Percentiles rank a stretch among this genome's conserved stretches.
phyloP scores from a whole-genome alignment of 805 yeast genomes.

The Torulaspora microellipsoides region DNA sequence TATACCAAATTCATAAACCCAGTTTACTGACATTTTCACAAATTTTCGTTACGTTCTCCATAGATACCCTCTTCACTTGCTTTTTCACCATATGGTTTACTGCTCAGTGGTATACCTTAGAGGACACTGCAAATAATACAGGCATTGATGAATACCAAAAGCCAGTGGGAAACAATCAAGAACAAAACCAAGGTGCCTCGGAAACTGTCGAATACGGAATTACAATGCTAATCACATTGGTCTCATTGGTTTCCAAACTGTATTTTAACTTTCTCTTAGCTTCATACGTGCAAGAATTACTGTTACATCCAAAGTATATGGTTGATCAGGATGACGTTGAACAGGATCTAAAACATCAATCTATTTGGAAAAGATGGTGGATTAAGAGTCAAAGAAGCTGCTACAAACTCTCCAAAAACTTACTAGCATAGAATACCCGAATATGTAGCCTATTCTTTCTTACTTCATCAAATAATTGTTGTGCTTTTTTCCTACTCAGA shows the following conservation, averaged over 20 bases:
- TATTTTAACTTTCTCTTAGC: conserved; percentile 58
- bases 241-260: conserved; percentile 45
- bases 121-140: conserved; percentile 29
- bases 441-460: no score
- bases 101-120: conserved; percentile 63
- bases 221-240: conserved; percentile 47
- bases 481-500: no score
- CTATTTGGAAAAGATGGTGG: conserved; percentile 28
- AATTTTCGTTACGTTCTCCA: conserved; percentile 54
- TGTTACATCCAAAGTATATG: conserved; percentile 43
- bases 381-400: conserved; percentile 31
- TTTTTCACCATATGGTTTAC: conserved; percentile 72
- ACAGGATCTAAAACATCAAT: conserved; percentile 34
- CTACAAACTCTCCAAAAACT: conserved; percentile 28
- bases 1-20: conserved; percentile 46
- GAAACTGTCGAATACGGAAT: conserved; percentile 53
- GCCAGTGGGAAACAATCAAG: conserved; percentile 9
- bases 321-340: conserved; percentile 38
- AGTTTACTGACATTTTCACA: conserved; percentile 58
- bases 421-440: conserved; percentile 9
- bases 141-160: conserved; percentile 2
- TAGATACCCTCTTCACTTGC: conserved; percentile 64
- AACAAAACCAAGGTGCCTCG: conserved; percentile 53
- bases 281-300: conserved; percentile 55
- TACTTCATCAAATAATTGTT: no score